Evolutionary conservation across 495 filamentous ascomycete genomes (phyloP), one percentile per base, ranked within the genome.

Genomic region (Penicillium bovifimosum): DNA sequence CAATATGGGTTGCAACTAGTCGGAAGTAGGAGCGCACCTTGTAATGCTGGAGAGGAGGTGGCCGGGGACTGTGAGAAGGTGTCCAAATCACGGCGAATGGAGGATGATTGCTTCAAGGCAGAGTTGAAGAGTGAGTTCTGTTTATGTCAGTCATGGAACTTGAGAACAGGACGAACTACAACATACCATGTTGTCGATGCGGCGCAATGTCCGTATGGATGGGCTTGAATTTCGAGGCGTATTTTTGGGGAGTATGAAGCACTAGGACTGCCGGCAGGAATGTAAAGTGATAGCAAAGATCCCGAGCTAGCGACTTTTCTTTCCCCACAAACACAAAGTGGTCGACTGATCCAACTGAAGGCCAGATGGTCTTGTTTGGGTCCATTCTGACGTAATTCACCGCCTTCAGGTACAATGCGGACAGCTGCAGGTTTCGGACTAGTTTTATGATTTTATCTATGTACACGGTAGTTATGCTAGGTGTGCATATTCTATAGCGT

Each of bases 61-160:
- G 75, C 63, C 9, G 81, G 79, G 9, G 81, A 77, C 55, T 84
- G 79, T 43, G 86, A 69, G 59, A 95, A 87, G 58, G 71, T 72
- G 58, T 88, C 82, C 45, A 96, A 84, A 68, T 96, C 90, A 54
- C 83, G 84, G 57, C 90, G 88, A 64, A 96, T 86, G 6, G 89
- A 79, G 50, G 87, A 90, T 40, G 86, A 88, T 75, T 96, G 92
- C 72, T 95, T 95, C 27, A 96, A 81, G 28, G 93, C 92, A 14
- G 90, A 92, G 71, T 96, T 96, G 81, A 96, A 96, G 54, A 92
- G 81, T 13, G 89, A 88, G 68, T 96, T 96, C 92, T 85, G 32
- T 8, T 24, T 5, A 7, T 31, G 45, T 41, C 28, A 40, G 43
- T 28, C 9, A 10, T 28, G 13, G 17, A 24, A 24, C 11, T 17